These are phyloP conservation scores for Flaveria linearis DNA, from an alignment of 129 eudicot species.

Conservation along the genomic window DNA sequence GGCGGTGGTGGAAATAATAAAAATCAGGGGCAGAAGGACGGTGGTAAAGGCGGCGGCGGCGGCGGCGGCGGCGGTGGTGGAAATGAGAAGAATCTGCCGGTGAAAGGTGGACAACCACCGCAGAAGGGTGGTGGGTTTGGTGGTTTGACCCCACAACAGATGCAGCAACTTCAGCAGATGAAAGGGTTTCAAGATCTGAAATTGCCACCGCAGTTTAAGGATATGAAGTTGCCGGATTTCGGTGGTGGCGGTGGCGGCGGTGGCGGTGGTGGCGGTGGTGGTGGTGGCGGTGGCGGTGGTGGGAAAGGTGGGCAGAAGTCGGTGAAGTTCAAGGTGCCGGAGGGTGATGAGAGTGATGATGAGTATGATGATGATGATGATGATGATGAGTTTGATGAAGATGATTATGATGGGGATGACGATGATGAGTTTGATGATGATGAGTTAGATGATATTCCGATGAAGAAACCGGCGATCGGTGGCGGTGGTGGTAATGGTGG, in stretches of 20 bases:
- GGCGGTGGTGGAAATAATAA: no score
- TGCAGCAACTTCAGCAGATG: conserved; percentile 50
- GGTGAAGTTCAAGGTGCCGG: conserved; percentile 42
- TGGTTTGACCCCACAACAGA: conserved; percentile 37
- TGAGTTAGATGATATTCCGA: conserved; percentile 32
- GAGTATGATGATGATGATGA: conserved; percentile 36
- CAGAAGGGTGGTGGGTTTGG: conserved; percentile 38
- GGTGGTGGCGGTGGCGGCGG: conserved; percentile 27
- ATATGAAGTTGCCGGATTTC: conserved; percentile 37
- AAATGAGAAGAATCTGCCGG: conserved; percentile 11
- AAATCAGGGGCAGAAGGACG: conserved; percentile 14
- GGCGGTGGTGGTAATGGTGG: conserved; percentile 35
- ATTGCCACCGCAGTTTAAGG: conserved; percentile 48
- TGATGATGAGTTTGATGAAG: conserved; percentile 46
- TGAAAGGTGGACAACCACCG: conserved; percentile 23
- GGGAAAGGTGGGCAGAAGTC: conserved; percentile 32
- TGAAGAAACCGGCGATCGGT: conserved; percentile 38
- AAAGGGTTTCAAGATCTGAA: conserved; percentile 50
- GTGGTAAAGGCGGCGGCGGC: conserved; percentile 38
- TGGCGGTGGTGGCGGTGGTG: conserved; percentile 19
- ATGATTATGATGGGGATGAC: conserved; percentile 38
- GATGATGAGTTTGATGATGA: conserved; percentile 35
- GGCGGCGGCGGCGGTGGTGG: conserved; percentile 21
- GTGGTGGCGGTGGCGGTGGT: conserved; percentile 24
- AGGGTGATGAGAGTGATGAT: conserved; percentile 27